Evolutionary conservation across 768 basidiomycete species (phyloP), one percentile per base, ranked within the genome.

Genomic region (Boletellus ananiceps): DNA sequence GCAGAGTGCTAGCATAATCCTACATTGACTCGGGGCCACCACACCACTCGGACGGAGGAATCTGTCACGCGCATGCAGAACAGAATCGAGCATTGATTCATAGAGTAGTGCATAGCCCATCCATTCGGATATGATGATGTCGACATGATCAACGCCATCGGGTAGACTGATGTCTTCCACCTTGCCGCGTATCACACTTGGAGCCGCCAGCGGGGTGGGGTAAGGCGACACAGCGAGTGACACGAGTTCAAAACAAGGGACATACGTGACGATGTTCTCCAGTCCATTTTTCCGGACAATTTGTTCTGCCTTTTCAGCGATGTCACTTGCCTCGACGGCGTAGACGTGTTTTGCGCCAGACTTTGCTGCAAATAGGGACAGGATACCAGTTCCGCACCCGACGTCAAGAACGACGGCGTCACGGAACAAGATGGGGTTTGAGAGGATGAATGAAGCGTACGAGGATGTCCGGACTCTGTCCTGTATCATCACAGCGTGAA

Each of bases 51-150:
- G 80, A 41, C 74, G 73, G 29, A 98, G 74, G 71, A 92, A 97
- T 18, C 86, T 78, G 66, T 97, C 93, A 15, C 95, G 79, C 0
- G 95, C 95, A 52, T 74, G 71, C 16, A 99, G 73, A 15, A 99
- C 95, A 2, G 93, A 95, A 67, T 97, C 95, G 31, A 98, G 79
- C 95, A 99, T 97, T 37, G 88, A 90, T 69, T 99, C 95, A 67
- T 97, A 97, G 18, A 97, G 77, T 19, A 92, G 73, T 1, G 84
- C 86, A 60, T 91, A 92, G 14, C 84, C 93, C 95, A 97, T 97
- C 95, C 95, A 98, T 68, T 99, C 95, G 4, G 92, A 94, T 44
- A 98, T 74, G 66, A 99, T 93, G 51, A 99, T 80, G 65, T 99
- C 95, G 19, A 98, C 95, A 45, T 89, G 74, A 9, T 78, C 72